Evolutionary conservation across 2,329 filamentous ascomycete species (phyloP).

Genomic region (Curvularia sp.): DNA sequence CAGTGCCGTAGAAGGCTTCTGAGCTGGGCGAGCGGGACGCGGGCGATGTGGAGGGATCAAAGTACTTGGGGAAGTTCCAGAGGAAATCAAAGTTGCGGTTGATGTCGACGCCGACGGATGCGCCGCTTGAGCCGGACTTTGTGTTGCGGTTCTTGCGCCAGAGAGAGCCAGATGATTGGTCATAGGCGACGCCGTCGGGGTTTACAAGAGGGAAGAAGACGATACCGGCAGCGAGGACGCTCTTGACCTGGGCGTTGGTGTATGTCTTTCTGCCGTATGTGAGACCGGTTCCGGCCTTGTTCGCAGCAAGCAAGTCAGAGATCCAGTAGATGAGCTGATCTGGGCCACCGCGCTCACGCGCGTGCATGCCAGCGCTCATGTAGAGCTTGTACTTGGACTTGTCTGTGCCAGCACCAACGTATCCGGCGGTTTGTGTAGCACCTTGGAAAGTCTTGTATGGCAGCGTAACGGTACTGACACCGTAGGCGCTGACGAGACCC

Average conservation of each 20-base stretch:
- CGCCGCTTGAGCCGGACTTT: slow-evolving; percentile 49
- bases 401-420: slow-evolving; percentile 56
- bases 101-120: slow-evolving; percentile 43
- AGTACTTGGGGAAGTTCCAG: slow-evolving; percentile 62
- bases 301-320: slow-evolving; percentile 63
- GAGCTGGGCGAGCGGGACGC: slow-evolving; percentile 56
- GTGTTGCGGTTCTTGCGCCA: slow-evolving; percentile 51
- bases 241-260: slow-evolving; percentile 60
- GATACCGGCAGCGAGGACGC: slow-evolving; percentile 61
- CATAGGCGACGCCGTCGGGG: slow-evolving; percentile 48
- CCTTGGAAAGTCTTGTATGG: slow-evolving; percentile 57
- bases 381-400: slow-evolving; percentile 57
- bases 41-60: slow-evolving; percentile 47
- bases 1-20: slow-evolving; percentile 61
- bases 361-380: slow-evolving; percentile 63
- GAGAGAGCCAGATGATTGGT: slow-evolving; percentile 42
- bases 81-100: slow-evolving; percentile 61
- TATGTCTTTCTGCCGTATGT: slow-evolving; percentile 62
- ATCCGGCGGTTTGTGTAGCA: slow-evolving; percentile 51
- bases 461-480: slow-evolving; percentile 53
- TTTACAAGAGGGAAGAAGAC: slow-evolving; percentile 57
- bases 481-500: slow-evolving; percentile 54
- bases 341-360: slow-evolving; percentile 64
- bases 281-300: slow-evolving; percentile 59
- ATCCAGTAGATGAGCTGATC: slow-evolving; percentile 67